Conservation (phyloP, 106 monocot genomes). For the Alisma plantagoaquatica region DNA sequence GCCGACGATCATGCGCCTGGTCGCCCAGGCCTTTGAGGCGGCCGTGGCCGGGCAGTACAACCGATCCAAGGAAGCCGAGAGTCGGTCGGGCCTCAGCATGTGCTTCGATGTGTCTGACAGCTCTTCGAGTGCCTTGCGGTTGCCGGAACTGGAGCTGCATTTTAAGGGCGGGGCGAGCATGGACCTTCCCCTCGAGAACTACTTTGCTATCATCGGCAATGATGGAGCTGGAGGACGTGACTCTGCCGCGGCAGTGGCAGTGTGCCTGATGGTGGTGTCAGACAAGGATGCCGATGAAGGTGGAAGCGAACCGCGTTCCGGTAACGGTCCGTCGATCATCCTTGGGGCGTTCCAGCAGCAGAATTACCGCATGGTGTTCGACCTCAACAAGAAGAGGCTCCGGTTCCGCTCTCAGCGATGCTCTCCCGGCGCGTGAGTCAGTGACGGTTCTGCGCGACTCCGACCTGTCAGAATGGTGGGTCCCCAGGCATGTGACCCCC, state of each 20-base stretch:
- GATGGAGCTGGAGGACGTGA: too few relatives aligned
- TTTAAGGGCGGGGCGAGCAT: slow-evolving; percentile 64
- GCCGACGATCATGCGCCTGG: slow-evolving; percentile 21
- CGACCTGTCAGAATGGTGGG: too few relatives aligned
- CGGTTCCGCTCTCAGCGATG: too few relatives aligned
- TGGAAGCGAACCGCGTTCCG: not conserved
- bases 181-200: slow-evolving; percentile 69
- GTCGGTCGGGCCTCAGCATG: slow-evolving; percentile 43
- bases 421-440: too few relatives aligned
- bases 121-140: slow-evolving; percentile 3
- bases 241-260: too few relatives aligned
- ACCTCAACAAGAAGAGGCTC: slow-evolving; percentile 47
- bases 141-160: slow-evolving; percentile 52
- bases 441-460: too few relatives aligned
- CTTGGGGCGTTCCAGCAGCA: slow-evolving; percentile 93
- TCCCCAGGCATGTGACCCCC: too few relatives aligned
- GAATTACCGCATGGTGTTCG: slow-evolving; percentile 68
- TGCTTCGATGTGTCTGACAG: slow-evolving; percentile 40
- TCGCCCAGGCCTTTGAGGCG: slow-evolving; percentile 27
- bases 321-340: slow-evolving; percentile 49
- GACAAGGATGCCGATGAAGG: too few relatives aligned
- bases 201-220: slow-evolving; percentile 39
- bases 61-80: slow-evolving; percentile 36
- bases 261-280: slow-evolving; percentile 61
- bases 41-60: slow-evolving; percentile 30